phyloP scores from a whole-genome alignment of 352 stramenopile genomes.

The Pythium apleroticum region DNA sequence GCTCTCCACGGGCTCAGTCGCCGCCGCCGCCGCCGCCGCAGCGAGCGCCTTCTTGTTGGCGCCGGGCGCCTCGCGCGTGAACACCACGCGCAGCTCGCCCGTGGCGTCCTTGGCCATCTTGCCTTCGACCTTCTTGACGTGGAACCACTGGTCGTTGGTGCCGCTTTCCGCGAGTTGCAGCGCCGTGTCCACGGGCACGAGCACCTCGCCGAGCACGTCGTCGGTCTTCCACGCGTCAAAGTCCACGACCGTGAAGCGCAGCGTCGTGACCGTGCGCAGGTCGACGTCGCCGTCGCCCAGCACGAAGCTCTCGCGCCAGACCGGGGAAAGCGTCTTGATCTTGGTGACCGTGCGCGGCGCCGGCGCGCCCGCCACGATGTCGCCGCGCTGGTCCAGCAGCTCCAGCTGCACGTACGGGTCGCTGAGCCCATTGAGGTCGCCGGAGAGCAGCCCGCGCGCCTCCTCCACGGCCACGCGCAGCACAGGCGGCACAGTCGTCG shows the following conservation, averaged over 20 bases:
- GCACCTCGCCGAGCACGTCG: conserved; percentile 65
- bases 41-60: too few relatives aligned
- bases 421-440: conserved; percentile 70
- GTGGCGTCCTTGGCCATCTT: conserved; percentile 56
- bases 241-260: conserved; percentile 59
- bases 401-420: conserved; percentile 66
- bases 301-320: conserved; percentile 50
- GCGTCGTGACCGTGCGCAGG: conserved; percentile 56
- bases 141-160: conserved; percentile 41
- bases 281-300: conserved; percentile 51
- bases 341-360: conserved; percentile 51
- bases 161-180: conserved; percentile 22
- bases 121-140: conserved; percentile 40
- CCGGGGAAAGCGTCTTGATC: conserved; percentile 50
- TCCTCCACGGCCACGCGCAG: conserved; percentile 46
- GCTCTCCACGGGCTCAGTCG: neutral
- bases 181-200: conserved; percentile 60
- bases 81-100: conserved; percentile 54
- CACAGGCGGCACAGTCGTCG: conserved; percentile 14
- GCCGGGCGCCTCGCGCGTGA: conserved; percentile 21
- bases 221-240: conserved; percentile 62
- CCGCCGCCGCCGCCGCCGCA: neutral
- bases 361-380: conserved; percentile 37
- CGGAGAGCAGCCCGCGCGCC: conserved; percentile 58
- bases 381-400: conserved; percentile 51